Conservation (phyloP, 768 basidiomycete species). For the Pleurotus djamor region DNA sequence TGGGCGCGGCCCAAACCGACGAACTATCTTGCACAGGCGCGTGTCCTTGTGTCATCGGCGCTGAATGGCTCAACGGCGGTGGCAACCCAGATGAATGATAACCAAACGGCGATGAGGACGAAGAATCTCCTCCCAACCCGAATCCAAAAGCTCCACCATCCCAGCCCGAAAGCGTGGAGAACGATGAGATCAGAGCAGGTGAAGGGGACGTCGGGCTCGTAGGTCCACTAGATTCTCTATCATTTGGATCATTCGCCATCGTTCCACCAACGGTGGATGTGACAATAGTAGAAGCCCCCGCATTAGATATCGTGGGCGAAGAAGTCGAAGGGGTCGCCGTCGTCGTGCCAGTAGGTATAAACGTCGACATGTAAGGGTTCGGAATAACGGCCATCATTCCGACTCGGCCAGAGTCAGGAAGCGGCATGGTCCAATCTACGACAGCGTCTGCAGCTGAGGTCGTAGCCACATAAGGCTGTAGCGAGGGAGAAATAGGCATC, state of each 20-base stretch:
- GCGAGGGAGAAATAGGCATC: conserved; percentile 9
- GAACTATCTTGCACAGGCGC: background rate
- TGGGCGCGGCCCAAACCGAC: background rate
- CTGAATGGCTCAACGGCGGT: background rate
- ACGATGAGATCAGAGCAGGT: conserved; percentile 19
- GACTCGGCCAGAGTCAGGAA: conserved; percentile 12
- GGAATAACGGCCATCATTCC: conserved; percentile 21
- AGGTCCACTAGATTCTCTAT: background rate
- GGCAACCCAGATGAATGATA: background rate
- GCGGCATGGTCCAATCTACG: conserved; percentile 17
- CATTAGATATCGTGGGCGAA: background rate
- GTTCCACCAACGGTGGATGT: too few relatives aligned
- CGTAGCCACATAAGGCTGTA: background rate
- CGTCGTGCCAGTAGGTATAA: background rate
- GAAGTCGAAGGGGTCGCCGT: background rate
- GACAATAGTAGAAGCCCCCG: too few relatives aligned
- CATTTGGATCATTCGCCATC: too few relatives aligned
- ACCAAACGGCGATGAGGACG: background rate
- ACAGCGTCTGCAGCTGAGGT: conserved; percentile 16
- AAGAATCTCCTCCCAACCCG: background rate
- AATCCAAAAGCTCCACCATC: conserved; percentile 18
- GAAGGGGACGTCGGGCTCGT: conserved; percentile 1
- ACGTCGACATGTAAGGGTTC: conserved; percentile 24
- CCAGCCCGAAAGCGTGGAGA: conserved; percentile 37
- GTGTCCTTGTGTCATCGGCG: too few relatives aligned